phyloP scores from a whole-genome alignment of 2,329 filamentous ascomycete genomes.

The Neonectria sp. region DNA sequence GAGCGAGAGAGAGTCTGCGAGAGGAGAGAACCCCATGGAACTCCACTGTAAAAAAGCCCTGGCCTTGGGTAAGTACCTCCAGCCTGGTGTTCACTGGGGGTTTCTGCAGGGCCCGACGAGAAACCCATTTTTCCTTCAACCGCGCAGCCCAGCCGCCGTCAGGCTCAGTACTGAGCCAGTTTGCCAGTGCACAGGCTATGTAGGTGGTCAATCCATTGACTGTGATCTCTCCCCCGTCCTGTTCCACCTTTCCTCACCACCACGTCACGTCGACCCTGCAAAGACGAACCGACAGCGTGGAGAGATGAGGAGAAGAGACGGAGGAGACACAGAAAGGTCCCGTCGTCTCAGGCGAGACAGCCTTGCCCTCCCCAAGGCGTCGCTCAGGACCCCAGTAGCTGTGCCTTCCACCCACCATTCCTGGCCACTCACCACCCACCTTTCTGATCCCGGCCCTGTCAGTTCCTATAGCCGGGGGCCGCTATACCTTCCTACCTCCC shows the following conservation, averaged over 20 bases:
- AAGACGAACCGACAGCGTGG: background rate
- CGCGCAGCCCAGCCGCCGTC: slow-evolving; percentile 22
- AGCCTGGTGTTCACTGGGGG: background rate
- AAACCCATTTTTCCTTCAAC: background rate
- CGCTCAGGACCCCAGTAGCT: background rate
- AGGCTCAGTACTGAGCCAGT: background rate
- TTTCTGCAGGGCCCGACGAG: slow-evolving; percentile 14
- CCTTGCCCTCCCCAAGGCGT: background rate
- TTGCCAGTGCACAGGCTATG: background rate
- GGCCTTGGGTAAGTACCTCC: background rate
- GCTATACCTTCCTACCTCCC: background rate
- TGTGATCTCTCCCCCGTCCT: background rate
- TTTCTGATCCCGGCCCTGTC: background rate
- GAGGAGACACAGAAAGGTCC: slow-evolving; percentile 3
- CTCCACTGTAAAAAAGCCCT: slow-evolving; percentile 9
- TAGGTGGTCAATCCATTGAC: background rate
- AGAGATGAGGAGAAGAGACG: background rate
- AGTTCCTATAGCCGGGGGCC: slow-evolving; percentile 1
- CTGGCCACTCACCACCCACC: slow-evolving; percentile 7
- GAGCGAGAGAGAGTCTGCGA: no score
- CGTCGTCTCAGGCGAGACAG: slow-evolving; percentile 4
- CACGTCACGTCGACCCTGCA: slow-evolving; percentile 10
- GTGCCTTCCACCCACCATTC: background rate
- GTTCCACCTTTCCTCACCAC: background rate
- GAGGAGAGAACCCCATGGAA: background rate